These are phyloP conservation scores for Sugiyamaella pinicola DNA, from an alignment of 1,139 yeast species.

Conservation along the genomic window DNA sequence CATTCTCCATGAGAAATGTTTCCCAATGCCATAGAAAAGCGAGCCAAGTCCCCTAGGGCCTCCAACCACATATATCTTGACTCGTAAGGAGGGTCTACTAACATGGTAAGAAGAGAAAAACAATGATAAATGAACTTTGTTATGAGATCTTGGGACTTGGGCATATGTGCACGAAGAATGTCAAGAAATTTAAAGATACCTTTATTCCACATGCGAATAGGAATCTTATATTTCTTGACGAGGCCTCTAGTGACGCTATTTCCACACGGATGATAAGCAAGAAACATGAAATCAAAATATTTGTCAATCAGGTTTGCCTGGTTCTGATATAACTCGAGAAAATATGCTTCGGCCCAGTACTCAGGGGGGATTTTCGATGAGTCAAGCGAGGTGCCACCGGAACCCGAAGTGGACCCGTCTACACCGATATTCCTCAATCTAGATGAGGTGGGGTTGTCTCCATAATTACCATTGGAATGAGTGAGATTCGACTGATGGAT, in stretches of 20 bases:
- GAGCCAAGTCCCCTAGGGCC: constrained; percentile 41
- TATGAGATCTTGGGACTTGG: constrained; percentile 34
- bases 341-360: constrained; percentile 26
- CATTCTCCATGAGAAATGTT: constrained; percentile 34
- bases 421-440: constrained; percentile 2
- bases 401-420: background rate
- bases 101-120: constrained; percentile 36
- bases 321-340: constrained; percentile 29
- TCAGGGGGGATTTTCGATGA: constrained; percentile 14
- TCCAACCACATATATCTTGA: constrained; percentile 41
- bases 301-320: constrained; percentile 35
- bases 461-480: constrained; percentile 10
- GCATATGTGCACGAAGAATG: constrained; percentile 33
- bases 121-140: constrained; percentile 36
- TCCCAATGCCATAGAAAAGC: constrained; percentile 37
- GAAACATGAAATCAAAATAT: constrained; percentile 38
- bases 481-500: constrained; percentile 9
- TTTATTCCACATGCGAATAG: constrained; percentile 40
- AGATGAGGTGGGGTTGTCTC: constrained; percentile 13
- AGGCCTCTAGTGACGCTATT: constrained; percentile 32
- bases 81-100: constrained; percentile 39
- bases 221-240: constrained; percentile 38
- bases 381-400: background rate
- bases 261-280: constrained; percentile 37
- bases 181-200: constrained; percentile 40